Conservation (phyloP, 768 basidiomycete species). For the Tricholoma flavovirens region DNA sequence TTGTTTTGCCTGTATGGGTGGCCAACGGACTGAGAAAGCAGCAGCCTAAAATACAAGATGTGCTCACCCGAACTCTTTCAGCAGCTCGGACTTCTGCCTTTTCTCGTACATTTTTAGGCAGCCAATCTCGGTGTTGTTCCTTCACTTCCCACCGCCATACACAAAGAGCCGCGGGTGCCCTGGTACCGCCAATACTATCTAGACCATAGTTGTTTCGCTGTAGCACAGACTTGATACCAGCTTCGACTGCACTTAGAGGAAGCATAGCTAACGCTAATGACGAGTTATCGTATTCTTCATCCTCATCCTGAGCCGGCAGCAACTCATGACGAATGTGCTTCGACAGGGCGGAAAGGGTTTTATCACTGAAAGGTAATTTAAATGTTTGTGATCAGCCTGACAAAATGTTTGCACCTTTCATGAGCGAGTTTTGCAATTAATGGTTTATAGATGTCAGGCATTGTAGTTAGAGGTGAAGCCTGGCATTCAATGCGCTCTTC, state of each 20-base stretch:
- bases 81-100: conserved; percentile 53
- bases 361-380: conserved; percentile 52
- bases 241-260: conserved; percentile 53
- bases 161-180: conserved; percentile 56
- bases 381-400: background rate
- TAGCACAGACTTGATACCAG: conserved; percentile 57
- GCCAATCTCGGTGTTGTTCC: conserved; percentile 48
- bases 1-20: conserved; percentile 48
- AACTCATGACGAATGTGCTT: conserved; percentile 69
- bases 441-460: conserved; percentile 67
- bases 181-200: conserved; percentile 44
- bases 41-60: background rate
- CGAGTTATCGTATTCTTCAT: conserved; percentile 36
- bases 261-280: conserved; percentile 34
- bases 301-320: conserved; percentile 57
- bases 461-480: conserved; percentile 43
- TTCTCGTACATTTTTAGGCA: conserved; percentile 61
- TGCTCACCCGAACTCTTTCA: conserved; percentile 61
- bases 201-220: conserved; percentile 79
- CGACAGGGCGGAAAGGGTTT: conserved; percentile 52
- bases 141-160: conserved; percentile 88
- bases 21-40: conserved; percentile 1
- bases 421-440: conserved; percentile 79
- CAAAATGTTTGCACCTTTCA: conserved; percentile 57
- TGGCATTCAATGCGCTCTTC: conserved; percentile 44